Evolutionary conservation across 352 stramenopile genomes (phyloP).

Genomic region (Pythium aquatile): DNA sequence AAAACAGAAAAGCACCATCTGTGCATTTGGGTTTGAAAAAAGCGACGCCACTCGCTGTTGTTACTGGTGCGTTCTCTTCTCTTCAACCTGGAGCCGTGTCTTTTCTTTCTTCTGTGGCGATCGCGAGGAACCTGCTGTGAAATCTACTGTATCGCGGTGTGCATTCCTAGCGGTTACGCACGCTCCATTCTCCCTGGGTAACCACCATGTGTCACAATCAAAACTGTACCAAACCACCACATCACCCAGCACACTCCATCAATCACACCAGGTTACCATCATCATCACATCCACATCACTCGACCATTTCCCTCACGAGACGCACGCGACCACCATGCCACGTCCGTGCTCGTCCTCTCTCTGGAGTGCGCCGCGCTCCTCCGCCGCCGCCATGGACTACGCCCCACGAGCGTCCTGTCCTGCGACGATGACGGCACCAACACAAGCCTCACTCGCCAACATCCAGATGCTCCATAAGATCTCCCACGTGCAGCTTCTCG

Average conservation of each 20-base stretch:
- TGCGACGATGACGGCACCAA: neutral
- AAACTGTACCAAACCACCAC: slow-evolving; percentile 2
- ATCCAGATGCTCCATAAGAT: slow-evolving; percentile 30
- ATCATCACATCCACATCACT: neutral
- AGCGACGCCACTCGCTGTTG: neutral
- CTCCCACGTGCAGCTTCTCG: slow-evolving; percentile 42
- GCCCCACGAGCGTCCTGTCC: neutral
- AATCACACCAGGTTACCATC: neutral
- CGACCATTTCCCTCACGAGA: neutral
- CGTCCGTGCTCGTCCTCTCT: neutral
- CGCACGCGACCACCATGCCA: neutral
- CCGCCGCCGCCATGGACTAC: neutral
- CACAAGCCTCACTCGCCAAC: neutral
- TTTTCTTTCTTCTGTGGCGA: slow-evolving; percentile 8
- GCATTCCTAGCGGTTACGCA: slow-evolving; percentile 2
- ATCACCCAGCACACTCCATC: neutral
- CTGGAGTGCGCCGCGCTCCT: neutral
- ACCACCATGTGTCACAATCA: slow-evolving; percentile 2
- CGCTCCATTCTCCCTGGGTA: neutral
- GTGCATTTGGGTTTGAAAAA: neutral
- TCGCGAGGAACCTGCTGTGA: neutral
- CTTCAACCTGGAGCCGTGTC: neutral
- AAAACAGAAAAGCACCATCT: slow-evolving; percentile 8
- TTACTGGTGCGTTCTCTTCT: neutral
- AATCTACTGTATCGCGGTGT: neutral